phyloP scores from a whole-genome alignment of 1,284 basidiomycete species.

The Ganoderma boninense region DNA sequence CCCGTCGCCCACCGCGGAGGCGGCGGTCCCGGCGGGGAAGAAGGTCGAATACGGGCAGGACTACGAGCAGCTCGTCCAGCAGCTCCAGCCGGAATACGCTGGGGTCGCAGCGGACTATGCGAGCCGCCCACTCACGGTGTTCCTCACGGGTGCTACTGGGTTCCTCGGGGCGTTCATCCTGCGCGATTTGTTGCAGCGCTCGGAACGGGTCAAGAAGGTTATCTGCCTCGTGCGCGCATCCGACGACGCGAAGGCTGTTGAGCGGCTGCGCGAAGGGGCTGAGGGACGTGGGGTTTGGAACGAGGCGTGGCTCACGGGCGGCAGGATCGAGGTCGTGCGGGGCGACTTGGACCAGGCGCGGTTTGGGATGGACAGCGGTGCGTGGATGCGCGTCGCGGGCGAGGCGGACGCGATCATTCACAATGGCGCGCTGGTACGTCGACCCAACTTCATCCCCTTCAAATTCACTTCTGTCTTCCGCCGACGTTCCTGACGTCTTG shows the following conservation, averaged over 20 bases:
- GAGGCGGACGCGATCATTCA: constrained; percentile 92
- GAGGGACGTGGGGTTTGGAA: constrained; percentile 92
- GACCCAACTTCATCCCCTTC: neutral
- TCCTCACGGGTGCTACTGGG: constrained; percentile 97
- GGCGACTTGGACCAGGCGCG: constrained; percentile 86
- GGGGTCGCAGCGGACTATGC: constrained; percentile 61
- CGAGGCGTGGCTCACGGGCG: constrained; percentile 81
- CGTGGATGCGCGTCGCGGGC: constrained; percentile 75
- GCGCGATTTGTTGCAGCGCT: constrained; percentile 77
- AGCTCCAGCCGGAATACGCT: constrained; percentile 70
- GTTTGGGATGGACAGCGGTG: constrained; percentile 77
- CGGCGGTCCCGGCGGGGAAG: constrained; percentile 28
- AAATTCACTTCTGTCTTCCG: neutral
- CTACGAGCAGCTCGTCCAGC: constrained; percentile 68
- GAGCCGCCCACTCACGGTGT: constrained; percentile 74
- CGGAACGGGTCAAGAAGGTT: constrained; percentile 81
- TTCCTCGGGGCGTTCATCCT: constrained; percentile 97
- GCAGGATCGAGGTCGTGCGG: constrained; percentile 83
- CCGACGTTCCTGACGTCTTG: neutral
- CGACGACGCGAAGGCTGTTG: constrained; percentile 69
- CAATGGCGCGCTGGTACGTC: constrained; percentile 92
- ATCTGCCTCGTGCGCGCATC: constrained; percentile 90
- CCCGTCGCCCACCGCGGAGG: constrained; percentile 1
- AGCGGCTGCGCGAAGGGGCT: constrained; percentile 81
- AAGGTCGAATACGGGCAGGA: constrained; percentile 82